phyloP scores from a whole-genome alignment of 257 asterid species.

The Nicotiana obtusifolia region DNA sequence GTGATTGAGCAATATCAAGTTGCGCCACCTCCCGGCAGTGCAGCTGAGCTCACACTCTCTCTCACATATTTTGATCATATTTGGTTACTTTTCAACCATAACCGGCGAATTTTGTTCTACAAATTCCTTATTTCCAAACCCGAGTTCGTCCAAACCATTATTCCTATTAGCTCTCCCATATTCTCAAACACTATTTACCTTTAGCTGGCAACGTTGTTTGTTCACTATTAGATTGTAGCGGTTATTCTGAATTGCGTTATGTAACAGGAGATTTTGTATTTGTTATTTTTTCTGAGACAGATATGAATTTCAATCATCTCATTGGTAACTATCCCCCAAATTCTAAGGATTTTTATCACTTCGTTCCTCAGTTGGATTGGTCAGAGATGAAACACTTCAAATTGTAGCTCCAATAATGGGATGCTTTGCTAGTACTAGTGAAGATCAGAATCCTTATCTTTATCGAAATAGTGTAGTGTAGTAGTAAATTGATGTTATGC shows the following conservation, averaged over 20 bases:
- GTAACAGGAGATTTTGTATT: constrained; percentile 34
- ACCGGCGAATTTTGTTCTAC: constrained; percentile 41
- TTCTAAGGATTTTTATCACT: constrained; percentile 29
- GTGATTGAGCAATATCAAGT: constrained; percentile 25
- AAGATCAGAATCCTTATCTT: not conserved
- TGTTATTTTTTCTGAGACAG: constrained; percentile 21
- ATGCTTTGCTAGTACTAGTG: not conserved
- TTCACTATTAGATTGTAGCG: constrained; percentile 13
- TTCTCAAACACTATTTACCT: constrained; percentile 45
- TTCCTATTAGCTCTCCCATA: constrained; percentile 39
- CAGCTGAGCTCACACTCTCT: constrained; percentile 22
- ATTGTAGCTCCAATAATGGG: not conserved
- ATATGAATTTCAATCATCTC: constrained; percentile 24
- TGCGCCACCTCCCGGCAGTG: constrained; percentile 22
- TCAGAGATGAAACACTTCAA: not conserved
- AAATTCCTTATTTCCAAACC: constrained; percentile 18
- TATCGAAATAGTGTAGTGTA: not conserved
- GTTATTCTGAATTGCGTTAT: constrained; percentile 27
- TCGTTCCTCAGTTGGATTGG: constrained; percentile 26
- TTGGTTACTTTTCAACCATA: constrained; percentile 34
- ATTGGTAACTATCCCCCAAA: constrained; percentile 22
- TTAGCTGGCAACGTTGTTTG: constrained; percentile 28
- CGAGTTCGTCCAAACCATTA: constrained; percentile 24
- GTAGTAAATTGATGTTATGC: not conserved
- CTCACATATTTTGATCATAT: constrained; percentile 35